Evolutionary conservation across 2,329 filamentous ascomycete genomes (phyloP), one percentile per base, ranked within the genome.

Genomic region (Nemania diffusa): DNA sequence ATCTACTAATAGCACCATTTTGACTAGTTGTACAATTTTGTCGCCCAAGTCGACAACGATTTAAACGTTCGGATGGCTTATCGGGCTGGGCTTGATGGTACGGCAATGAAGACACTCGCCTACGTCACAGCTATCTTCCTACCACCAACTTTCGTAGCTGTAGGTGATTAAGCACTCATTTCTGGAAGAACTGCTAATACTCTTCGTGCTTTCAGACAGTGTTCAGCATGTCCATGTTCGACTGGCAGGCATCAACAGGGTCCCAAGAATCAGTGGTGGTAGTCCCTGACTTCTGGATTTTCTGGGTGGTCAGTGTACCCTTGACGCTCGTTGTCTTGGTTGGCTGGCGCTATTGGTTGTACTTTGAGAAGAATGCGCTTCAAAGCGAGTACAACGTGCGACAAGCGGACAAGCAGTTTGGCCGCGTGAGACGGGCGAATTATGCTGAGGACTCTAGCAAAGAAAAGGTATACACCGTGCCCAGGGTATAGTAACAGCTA

Each of bases 61-160:
- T 15, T 51, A 22, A 51, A 51, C 24, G 48, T 20, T 5, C 22
- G 24, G 2, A 51, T 51, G 48, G 48, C 48, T 15, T 26, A 26
- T 17, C 22, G 22, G 2, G 22, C 48, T 4, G 24, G 48, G 4
- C 48, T 26, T 17, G 48, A 51, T 11, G 24, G 48, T 20, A 27
- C 48, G 2, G 48, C 48, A 13, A 51, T 51, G 48, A 51, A 51
- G 48, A 51, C 48, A 27, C 48, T 51, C 22, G 48, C 48, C 9
- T 51, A 26, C 15, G 22, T 51, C 22, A 51, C 48, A 2, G 24
- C 24, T 5, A 51, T 51, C 48, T 51, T 51, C 48, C 11, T 51
- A 11, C 48, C 48, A 26, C 48, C 48, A 13, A 51, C 48, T 4
- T 51, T 27, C 48, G 48, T 51, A 17, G 48, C 48, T 2, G 42